Evolutionary conservation across 176 grass and related monocot genomes (phyloP), one percentile per base, ranked within the genome.

Genomic region (Paspalum vaginatum): DNA sequence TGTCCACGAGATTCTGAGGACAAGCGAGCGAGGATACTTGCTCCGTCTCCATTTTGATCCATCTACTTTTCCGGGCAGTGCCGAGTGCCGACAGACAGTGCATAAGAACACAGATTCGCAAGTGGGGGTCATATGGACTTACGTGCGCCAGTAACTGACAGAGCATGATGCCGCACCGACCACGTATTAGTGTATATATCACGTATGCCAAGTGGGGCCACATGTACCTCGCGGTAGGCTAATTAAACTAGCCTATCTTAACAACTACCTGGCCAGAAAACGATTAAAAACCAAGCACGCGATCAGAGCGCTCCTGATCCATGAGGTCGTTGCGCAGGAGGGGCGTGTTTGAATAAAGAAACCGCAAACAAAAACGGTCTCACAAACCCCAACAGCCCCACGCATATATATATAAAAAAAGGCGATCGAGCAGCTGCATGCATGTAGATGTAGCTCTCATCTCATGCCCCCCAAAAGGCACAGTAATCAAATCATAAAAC

Each of bases 321-420:
- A 27, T 0, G 15, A 80, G 54, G 24, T 5, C 44, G 9, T 38
- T 2, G 6, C 38, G 5, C 58, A 48, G 44, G 42, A 13, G n/a
- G 5, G 5, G 6, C 3, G 11, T 0, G 39, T 6, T 14, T 46
- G 44, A 22, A 7, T 38, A 41, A 61, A 74, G 13, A 88, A 68
- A 60, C 17, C 17, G 7, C 39, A 55, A 81, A 80, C 40, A 75
- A 77, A 27, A 65, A 57, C 20, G 61, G 81, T 80, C 82, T 70
- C 87, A 47, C 77, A 76, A 81, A 76, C 63, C 64, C 70, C 87
- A 85, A 81, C 82, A 85, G 53, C 47, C 37, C 41, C 47, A 54
- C 71, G 37, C 57, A 57, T 25, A 22, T 64, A n/a, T n/a, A n/a
- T n/a, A n/a, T 48, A 55, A 63, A 40, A 85, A 80, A 76, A 9